A percentile compares a stretch with the other conserved stretches of the same genome.
Evolutionary conservation across 805 yeast genomes (phyloP).

Genomic region (Saturnispora galanensis): DNA sequence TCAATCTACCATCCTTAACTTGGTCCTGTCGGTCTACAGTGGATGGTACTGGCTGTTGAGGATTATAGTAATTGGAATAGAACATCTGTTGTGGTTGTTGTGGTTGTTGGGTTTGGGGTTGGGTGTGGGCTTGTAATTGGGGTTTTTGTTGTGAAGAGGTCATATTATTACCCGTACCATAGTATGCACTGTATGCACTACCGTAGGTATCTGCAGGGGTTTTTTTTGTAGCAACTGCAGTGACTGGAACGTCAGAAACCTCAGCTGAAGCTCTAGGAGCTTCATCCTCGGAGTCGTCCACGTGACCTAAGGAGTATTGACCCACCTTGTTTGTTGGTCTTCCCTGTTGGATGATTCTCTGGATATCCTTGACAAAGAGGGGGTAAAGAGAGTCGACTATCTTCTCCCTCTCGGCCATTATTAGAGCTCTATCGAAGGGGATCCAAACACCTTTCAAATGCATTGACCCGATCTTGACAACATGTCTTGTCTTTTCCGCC

Average conservation of each 20-base stretch:
- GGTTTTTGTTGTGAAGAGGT: background rate
- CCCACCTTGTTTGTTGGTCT: slow-evolving; percentile 24
- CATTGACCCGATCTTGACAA: slow-evolving; percentile 68
- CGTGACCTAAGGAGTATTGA: slow-evolving; percentile 12
- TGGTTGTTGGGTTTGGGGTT: background rate
- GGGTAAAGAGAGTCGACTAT: slow-evolving; percentile 51
- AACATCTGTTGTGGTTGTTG: background rate
- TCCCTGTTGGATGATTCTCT: slow-evolving; percentile 33
- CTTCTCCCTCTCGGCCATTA: slow-evolving; percentile 60
- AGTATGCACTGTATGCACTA: background rate
- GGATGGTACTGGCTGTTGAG: background rate
- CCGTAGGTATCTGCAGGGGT: background rate
- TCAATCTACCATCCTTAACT: too few relatives aligned
- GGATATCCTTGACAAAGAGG: slow-evolving; percentile 56
- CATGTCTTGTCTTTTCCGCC: slow-evolving; percentile 57
- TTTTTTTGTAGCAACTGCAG: background rate
- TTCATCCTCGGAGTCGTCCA: background rate
- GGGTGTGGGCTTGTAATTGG: background rate
- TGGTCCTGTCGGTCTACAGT: too few relatives aligned
- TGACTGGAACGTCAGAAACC: too few relatives aligned
- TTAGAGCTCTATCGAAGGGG: slow-evolving; percentile 61
- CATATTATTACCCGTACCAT: background rate
- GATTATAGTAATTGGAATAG: background rate
- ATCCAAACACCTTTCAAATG: slow-evolving; percentile 70
- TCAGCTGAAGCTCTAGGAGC: background rate